Percentiles rank a stretch among this genome's conserved stretches.
Conservation (phyloP, 139 green algal species). For the Bryopsis sp. region DNA sequence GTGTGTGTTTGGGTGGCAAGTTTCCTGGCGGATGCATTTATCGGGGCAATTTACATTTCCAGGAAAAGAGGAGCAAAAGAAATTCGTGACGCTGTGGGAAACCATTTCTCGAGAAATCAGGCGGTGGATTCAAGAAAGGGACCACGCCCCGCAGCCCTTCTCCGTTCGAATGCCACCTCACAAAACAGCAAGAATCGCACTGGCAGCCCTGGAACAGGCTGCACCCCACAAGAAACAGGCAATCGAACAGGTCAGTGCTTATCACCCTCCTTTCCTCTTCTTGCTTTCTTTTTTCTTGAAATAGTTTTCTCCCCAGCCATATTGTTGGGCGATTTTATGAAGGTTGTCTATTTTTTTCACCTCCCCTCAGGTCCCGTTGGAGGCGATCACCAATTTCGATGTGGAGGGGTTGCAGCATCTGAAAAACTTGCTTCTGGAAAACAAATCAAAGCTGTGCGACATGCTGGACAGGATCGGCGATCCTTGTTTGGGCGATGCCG, state of each 20-base stretch:
- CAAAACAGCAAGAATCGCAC: not conserved
- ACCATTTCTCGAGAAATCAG: not conserved
- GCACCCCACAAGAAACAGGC: not conserved
- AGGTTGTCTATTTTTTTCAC: not conserved
- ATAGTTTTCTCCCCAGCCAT: not conserved
- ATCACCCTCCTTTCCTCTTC: not conserved
- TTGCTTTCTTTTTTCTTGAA: not conserved
- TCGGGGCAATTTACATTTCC: not conserved
- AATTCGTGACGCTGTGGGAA: not conserved
- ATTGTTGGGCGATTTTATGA: not conserved
- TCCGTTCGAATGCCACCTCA: not conserved
- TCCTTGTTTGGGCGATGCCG: too few relatives aligned
- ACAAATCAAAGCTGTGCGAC: too few relatives aligned
- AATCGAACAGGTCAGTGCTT: not conserved
- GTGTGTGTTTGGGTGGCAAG: not conserved
- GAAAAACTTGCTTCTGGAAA: too few relatives aligned
- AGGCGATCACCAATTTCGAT: not conserved
- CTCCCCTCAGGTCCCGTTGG: not conserved
- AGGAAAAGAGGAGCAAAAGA: not conserved
- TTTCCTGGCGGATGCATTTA: not conserved
- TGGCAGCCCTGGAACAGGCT: not conserved
- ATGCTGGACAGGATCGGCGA: too few relatives aligned
- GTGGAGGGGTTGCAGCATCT: not conserved
- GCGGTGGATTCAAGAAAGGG: conserved; percentile 1
- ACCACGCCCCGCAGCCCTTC: not conserved